Evolutionary conservation across 1,284 basidiomycete species (phyloP), one percentile per base, ranked within the genome.

Genomic region (Malassezia arunalokei): DNA sequence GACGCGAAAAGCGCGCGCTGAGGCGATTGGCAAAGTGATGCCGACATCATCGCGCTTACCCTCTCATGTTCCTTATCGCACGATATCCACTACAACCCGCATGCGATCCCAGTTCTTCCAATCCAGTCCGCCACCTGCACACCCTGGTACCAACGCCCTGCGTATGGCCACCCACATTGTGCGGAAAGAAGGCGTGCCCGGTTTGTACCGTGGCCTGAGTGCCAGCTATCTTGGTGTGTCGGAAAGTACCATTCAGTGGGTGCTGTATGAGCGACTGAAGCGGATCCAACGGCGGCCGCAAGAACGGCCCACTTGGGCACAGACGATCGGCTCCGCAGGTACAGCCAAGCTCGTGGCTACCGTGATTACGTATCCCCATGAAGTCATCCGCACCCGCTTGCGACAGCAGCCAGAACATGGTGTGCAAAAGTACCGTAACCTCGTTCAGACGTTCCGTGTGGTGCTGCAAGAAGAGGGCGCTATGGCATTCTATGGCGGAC

Each of bases 211-310:
- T 73, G 94, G 94, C 3, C 76, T 99, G 42, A 88, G 84, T 59
- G 94, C 94, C 44, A 89, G 85, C 63, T 91, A 95, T 74, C 79
- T 99, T 14, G 94, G 94, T 30, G 92, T 96, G 6, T 87, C 89
- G 14, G 94, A 99, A 74, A 86, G 86, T 4, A 91, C 91, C 17
- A 96, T 98, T 51, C 92, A 96, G 71, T 99, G 94, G 94, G 86
- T 87, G 17, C 76, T 99, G 9, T 98, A 99, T 73, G 94, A 98
- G 71, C 78, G 81, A 32, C 73, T 90, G 53, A 89, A 91, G 74
- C 78, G 76, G 27, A 17, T 38, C n/a, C 24, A 47, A n/a, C 28
- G 15, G 12, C 35, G 38, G 27, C 15, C 14, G 9, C 28, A 30
- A 29, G 38, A 40, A 20, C 17, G 8, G 20, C 31, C 24, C 14